Percentiles rank a stretch among this genome's conserved stretches.
Evolutionary conservation across 345 rosid species (phyloP).

Genomic region (Leavenworthia alabamica): DNA sequence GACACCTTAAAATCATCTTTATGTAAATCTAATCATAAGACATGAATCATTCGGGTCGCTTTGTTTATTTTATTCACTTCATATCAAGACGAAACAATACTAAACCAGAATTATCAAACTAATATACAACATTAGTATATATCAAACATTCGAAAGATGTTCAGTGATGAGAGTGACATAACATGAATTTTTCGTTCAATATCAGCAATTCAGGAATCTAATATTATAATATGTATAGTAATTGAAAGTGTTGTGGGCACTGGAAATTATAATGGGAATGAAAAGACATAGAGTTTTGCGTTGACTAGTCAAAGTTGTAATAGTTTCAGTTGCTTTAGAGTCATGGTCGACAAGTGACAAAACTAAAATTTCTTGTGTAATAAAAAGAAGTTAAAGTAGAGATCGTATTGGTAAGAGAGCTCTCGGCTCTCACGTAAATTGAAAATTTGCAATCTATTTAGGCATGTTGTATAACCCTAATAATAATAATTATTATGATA

Average conservation of each 20-base stretch:
- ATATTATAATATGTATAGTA: slow-evolving; percentile 2
- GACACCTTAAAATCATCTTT: neutral
- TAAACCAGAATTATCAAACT: neutral
- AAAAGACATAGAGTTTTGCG: slow-evolving; percentile 6
- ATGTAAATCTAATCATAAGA: neutral
- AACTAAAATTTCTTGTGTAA: slow-evolving; percentile 23
- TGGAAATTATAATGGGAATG: neutral
- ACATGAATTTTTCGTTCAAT: slow-evolving; percentile 15
- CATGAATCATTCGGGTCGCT: neutral
- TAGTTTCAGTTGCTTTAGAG: slow-evolving; percentile 18
- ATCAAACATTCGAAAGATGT: neutral
- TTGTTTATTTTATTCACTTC: neutral
- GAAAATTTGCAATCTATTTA: slow-evolving; percentile 24
- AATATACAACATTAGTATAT: neutral
- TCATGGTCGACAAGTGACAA: slow-evolving; percentile 21
- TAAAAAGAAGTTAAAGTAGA: slow-evolving; percentile 25
- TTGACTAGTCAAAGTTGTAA: slow-evolving; percentile 29
- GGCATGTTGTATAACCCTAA: slow-evolving; percentile 9
- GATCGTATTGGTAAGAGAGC: slow-evolving; percentile 30
- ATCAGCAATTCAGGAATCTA: slow-evolving; percentile 2
- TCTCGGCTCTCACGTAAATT: slow-evolving; percentile 9
- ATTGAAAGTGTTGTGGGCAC: slow-evolving; percentile 18
- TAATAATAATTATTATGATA: too few relatives aligned
- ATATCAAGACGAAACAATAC: neutral
- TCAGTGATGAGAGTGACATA: slow-evolving; percentile 19